These are phyloP conservation scores for Dendrobium nobile DNA, from an alignment of 106 monocot genomes.

Conservation along the genomic window DNA sequence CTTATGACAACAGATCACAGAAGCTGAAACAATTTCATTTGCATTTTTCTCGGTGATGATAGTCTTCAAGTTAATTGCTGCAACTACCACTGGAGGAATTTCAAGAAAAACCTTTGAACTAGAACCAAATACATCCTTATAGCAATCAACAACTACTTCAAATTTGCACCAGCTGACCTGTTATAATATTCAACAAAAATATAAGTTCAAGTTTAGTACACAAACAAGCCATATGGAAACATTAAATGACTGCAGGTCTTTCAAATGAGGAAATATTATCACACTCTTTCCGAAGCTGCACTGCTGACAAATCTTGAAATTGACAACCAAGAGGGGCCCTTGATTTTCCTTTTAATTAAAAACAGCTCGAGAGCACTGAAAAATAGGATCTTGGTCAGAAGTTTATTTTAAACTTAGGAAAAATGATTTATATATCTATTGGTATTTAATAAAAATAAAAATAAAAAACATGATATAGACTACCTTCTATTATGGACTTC, in stretches of 20 bases:
- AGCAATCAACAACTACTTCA: constrained; percentile 74
- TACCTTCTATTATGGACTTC: background rate
- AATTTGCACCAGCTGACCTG: constrained; percentile 99
- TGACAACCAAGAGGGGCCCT: constrained; percentile 91
- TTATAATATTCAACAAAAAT: constrained; percentile 2
- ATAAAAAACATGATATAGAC: background rate
- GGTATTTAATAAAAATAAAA: background rate
- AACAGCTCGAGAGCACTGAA: constrained; percentile 93
- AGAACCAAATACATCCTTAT: constrained; percentile 64
- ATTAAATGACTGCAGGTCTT: background rate
- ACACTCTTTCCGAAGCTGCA: constrained; percentile 51
- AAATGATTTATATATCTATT: background rate
- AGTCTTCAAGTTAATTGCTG: constrained; percentile 91
- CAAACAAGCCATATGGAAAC: background rate
- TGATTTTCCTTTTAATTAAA: constrained; percentile 86
- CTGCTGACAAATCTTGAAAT: constrained; percentile 65
- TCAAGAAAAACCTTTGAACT: constrained; percentile 46
- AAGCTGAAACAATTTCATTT: constrained; percentile 91
- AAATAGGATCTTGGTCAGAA: constrained; percentile 8
- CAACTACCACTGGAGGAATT: constrained; percentile 68
- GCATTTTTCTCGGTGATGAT: constrained; percentile 56
- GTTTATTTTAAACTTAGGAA: background rate
- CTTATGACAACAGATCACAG: constrained; percentile 79
- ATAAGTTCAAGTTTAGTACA: background rate
- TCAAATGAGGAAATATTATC: constrained; percentile 5